A percentile compares a stretch with the other conserved stretches of the same genome.
phyloP scores from a whole-genome alignment of 345 rosid species.

The Salix exigua region DNA sequence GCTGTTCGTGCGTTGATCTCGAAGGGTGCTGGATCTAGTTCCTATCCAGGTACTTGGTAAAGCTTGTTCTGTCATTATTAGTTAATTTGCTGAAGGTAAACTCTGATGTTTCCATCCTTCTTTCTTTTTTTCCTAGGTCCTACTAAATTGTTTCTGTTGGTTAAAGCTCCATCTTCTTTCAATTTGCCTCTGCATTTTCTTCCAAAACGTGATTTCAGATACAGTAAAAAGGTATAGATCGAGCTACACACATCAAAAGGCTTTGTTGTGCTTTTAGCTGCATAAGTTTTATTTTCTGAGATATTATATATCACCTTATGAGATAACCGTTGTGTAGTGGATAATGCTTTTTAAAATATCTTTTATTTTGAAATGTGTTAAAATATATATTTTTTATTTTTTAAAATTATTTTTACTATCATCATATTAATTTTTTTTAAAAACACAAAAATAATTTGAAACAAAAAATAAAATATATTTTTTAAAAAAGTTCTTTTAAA shows the following conservation, averaged over 20 bases:
- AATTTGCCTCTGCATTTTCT: constrained; percentile 77
- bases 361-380: no score
- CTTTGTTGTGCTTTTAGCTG: background rate
- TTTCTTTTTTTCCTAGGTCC: constrained; percentile 44
- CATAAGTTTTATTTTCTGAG: background rate
- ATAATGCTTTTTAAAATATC: no score
- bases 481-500: no score
- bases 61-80: constrained; percentile 5
- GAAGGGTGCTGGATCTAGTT: constrained; percentile 69
- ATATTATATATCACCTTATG: background rate
- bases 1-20: constrained; percentile 72
- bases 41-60: constrained; percentile 61
- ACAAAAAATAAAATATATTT: no score
- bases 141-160: constrained; percentile 69
- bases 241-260: background rate
- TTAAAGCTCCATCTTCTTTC: constrained; percentile 69
- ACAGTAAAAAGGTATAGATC: constrained; percentile 63
- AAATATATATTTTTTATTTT: no score
- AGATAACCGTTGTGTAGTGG: background rate
- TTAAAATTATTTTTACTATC: no score
- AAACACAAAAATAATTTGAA: no score
- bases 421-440: no score
- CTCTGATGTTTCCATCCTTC: background rate
- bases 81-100: constrained; percentile 5
- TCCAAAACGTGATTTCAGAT: constrained; percentile 90